Percentiles rank a stretch among this genome's conserved stretches.
phyloP scores from a whole-genome alignment of 2,329 filamentous ascomycete genomes.

The Leptoxyphium fumago region DNA sequence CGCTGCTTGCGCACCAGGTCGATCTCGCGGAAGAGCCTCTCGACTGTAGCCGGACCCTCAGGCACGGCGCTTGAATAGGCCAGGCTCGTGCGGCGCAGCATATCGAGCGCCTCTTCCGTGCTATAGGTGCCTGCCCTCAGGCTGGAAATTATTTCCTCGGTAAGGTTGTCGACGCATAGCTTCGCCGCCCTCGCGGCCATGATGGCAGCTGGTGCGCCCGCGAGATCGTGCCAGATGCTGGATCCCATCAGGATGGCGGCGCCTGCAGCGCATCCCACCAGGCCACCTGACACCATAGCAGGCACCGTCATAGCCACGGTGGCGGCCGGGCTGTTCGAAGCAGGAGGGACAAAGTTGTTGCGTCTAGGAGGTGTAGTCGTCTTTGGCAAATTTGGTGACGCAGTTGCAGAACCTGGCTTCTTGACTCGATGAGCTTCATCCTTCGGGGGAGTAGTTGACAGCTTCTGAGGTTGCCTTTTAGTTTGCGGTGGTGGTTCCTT shows the following conservation, averaged over 20 bases:
- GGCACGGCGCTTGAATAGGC: conserved; percentile 15
- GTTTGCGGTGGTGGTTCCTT: not conserved
- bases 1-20: conserved; percentile 12
- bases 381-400: not conserved
- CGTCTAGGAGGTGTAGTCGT: not conserved
- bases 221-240: conserved; percentile 13
- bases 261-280: conserved; percentile 15
- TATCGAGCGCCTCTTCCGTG: conserved; percentile 15
- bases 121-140: conserved; percentile 16
- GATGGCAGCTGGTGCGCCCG: conserved; percentile 12
- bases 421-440: not conserved
- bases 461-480: not conserved
- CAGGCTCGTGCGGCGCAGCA: conserved; percentile 15
- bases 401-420: not conserved
- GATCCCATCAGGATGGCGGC: conserved; percentile 13
- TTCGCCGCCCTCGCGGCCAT: conserved; percentile 12
- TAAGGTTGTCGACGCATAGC: conserved; percentile 14
- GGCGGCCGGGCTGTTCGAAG: not conserved
- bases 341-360: conserved; percentile 2
- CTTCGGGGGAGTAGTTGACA: not conserved
- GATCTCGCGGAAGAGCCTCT: conserved; percentile 14
- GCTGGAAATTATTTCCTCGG: conserved; percentile 14
- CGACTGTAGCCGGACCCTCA: conserved; percentile 12
- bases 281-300: conserved; percentile 14
- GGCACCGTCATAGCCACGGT: conserved; percentile 7